These are phyloP conservation scores for Huntiella moniliformis DNA, from an alignment of 2,329 filamentous ascomycete species.

Conservation along the genomic window DNA sequence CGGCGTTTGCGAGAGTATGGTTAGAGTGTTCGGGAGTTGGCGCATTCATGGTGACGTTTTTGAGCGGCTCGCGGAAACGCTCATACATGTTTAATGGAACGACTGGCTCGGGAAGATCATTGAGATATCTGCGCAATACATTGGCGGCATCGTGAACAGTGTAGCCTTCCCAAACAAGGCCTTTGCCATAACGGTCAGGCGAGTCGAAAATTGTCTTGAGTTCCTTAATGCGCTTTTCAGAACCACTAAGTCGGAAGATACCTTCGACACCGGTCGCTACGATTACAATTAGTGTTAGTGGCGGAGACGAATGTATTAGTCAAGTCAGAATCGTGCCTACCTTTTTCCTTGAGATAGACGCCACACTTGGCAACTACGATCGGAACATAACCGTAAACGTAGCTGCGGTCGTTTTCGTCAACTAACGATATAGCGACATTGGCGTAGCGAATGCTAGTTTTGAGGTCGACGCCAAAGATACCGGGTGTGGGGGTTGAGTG, in stretches of 20 bases:
- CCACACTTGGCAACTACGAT: slow-evolving; percentile 98
- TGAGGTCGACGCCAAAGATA: slow-evolving; percentile 87
- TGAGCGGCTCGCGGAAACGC: slow-evolving; percentile 69
- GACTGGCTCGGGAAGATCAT: slow-evolving; percentile 89
- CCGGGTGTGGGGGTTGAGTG: slow-evolving; percentile 32
- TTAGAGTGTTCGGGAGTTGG: slow-evolving; percentile 49
- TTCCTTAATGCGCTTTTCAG: slow-evolving; percentile 96
- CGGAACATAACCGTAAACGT: slow-evolving; percentile 95
- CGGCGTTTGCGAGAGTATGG: slow-evolving; percentile 46
- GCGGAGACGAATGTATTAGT: slow-evolving; percentile 8
- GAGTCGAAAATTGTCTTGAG: slow-evolving; percentile 83
- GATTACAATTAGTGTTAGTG: slow-evolving; percentile 16
- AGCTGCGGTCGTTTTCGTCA: slow-evolving; percentile 81
- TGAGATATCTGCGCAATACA: slow-evolving; percentile 84
- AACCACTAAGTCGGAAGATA: slow-evolving; percentile 89
- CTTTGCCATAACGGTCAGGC: slow-evolving; percentile 88
- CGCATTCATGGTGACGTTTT: slow-evolving; percentile 50
- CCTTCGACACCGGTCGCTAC: slow-evolving; percentile 85
- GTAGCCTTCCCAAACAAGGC: slow-evolving; percentile 90
- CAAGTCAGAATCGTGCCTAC: slow-evolving; percentile 30
- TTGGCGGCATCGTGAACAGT: slow-evolving; percentile 98
- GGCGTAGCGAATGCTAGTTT: slow-evolving; percentile 88
- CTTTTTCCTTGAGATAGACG: slow-evolving; percentile 94
- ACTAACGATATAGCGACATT: slow-evolving; percentile 95
- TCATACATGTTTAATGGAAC: slow-evolving; percentile 89